Evolutionary conservation across 1,139 yeast species (phyloP), one percentile per base, ranked within the genome.

Genomic region (Saccharomyces hybrid): DNA sequence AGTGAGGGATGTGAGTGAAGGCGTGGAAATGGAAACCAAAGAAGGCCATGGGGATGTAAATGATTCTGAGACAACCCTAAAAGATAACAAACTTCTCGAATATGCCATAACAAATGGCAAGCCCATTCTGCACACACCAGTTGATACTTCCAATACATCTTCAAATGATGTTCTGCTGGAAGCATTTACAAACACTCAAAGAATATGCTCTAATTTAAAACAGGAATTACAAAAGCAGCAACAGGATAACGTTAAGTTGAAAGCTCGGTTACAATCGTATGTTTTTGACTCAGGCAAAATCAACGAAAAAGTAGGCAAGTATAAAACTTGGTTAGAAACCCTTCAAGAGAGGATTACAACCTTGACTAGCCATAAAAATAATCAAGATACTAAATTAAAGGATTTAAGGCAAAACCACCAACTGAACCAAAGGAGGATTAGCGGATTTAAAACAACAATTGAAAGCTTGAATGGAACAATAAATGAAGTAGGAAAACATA

Each of bases 161-260:
- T 64, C 70, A 4, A 67, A 68, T 51, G 71, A 68, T 59, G 71
- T 68, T 9, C 57, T 69, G 16, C 50, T 68, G 28, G 70, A 66
- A 49, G 72, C 72, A 0, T 68, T 69, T 52, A 65, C 65, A 2
- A 67, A 67, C 53, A 68, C 71, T 1, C 71, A 68, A 51, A 59
- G 60, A 47, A 67, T 67, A 19, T 68, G 70, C 54, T 58, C 70
- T 4, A 66, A 53, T 53, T 55, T 69, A 31, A 67, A 67, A 51
- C 59, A 60, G 42, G 71, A 67, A 47, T 49, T 68, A 16, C 64
- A 61, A 31, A 57, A 56, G 42, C 58, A 58, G 46, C 63, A 64
- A 28, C 49, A 58, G n/a, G 67, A 63, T 48, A 68, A 66, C 42
- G 42, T 54, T 8, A 60, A 59, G 44, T 58, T 68, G 31, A 61